These are phyloP conservation scores for Kwoniella bestiolae DNA, from an alignment of 768 basidiomycete species.

Conservation along the genomic window DNA sequence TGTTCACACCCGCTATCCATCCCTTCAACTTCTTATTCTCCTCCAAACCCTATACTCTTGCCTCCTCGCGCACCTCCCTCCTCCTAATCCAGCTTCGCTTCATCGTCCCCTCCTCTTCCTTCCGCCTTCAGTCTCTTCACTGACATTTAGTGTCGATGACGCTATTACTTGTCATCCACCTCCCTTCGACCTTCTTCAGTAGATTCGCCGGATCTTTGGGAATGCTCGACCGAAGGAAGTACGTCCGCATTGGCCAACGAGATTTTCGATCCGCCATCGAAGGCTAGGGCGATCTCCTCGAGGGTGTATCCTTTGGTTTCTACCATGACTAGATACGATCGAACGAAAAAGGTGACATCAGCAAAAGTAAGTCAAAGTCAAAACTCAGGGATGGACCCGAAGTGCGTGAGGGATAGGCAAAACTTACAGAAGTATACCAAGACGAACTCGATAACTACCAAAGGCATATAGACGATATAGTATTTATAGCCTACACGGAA, in stretches of 20 bases:
- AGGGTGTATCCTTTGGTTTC: slow-evolving; percentile 51
- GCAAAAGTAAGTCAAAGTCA: too few relatives aligned
- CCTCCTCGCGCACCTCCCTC: too few relatives aligned
- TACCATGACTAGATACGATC: slow-evolving; percentile 29
- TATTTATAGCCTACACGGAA: slow-evolving; percentile 52
- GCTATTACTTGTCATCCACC: slow-evolving; percentile 4
- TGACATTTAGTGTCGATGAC: too few relatives aligned
- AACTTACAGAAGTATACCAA: slow-evolving; percentile 43
- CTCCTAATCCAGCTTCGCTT: not conserved
- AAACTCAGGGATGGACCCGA: too few relatives aligned
- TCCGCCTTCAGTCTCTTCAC: too few relatives aligned
- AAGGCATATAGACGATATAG: slow-evolving; percentile 57
- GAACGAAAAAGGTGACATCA: not conserved
- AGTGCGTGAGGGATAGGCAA: too few relatives aligned
- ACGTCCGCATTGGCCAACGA: slow-evolving; percentile 5
- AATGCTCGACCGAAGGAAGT: slow-evolving; percentile 6
- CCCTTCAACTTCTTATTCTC: too few relatives aligned
- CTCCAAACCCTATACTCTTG: too few relatives aligned
- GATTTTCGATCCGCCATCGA: slow-evolving; percentile 33
- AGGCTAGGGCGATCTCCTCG: slow-evolving; percentile 50
- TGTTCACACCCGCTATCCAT: too few relatives aligned
- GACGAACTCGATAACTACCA: slow-evolving; percentile 56
- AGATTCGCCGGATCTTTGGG: not conserved
- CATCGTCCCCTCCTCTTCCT: not conserved
- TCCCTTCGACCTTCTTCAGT: not conserved